Evolutionary conservation across 2,329 filamentous ascomycete genomes (phyloP), one percentile per base, ranked within the genome.

Genomic region (Tympanopsis confertula): DNA sequence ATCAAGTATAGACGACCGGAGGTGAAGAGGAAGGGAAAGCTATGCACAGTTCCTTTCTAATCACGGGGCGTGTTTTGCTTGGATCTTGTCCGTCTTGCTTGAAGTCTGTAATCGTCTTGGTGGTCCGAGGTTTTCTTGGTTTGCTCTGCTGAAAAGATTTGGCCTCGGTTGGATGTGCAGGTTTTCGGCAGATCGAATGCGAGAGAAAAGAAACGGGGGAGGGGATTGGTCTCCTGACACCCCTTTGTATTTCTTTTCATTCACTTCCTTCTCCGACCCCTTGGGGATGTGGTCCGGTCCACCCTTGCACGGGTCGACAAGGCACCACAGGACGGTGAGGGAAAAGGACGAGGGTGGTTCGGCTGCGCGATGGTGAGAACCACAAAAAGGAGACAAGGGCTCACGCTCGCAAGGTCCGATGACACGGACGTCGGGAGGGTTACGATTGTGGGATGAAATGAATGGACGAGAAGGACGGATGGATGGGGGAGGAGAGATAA

Each of bases 401-500:
- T 14, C 7, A 18, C 17, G 13, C 15, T 35, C 15, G 10, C 17
- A 10, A 10, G 7, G 10, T 7, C 7, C 15, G 13, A 10, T 7
- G 30, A 35, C 13, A 10, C 7, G 30, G 17, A 10, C 10, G 10
- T 15, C 7, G 13, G 45, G 46, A 44, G 44, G 43, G 42, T 44
- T 45, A 50, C 50, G 50, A 48, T 50, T 45, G 45, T 47, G 26
- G 29, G 26, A 19, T 35, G 37, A 37, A 29, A 35, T 42, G 38
- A 40, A 42, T 24, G 38, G 36, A 39, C 37, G 35, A 30, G 26
- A 40, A 28, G 24, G 22, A 19, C 35, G 37, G 39, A 41, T 26
- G 30, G 47, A 47, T 49, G 46, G 45, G 43, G 43, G 45, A 46
- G 44, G 42, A 39, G 43, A 45, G 45, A 42, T 22, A 28, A 15